Conservation (phyloP, 2,329 filamentous ascomycete genomes). For the Aspergillus hiratsukae region DNA sequence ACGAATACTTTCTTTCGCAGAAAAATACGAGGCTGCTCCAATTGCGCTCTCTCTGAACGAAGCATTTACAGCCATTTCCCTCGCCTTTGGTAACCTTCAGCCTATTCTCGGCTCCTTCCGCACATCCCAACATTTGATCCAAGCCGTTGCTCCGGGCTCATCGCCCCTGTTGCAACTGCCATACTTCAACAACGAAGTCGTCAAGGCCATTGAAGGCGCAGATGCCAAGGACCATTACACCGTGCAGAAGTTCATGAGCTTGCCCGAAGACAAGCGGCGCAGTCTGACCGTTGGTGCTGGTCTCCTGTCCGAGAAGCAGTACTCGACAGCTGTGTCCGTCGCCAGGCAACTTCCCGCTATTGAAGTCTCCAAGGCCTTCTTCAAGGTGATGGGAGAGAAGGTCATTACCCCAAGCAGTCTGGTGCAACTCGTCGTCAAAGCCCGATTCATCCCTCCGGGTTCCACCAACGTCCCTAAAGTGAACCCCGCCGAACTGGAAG, state of each 20-base stretch:
- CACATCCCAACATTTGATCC: slow-evolving; percentile 79
- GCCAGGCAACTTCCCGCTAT: slow-evolving; percentile 81
- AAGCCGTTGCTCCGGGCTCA: slow-evolving; percentile 76
- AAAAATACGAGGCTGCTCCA: slow-evolving; percentile 86
- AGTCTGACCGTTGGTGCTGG: slow-evolving; percentile 64
- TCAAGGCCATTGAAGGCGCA: slow-evolving; percentile 50
- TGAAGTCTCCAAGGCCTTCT: slow-evolving; percentile 86
- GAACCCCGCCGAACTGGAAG: slow-evolving; percentile 75
- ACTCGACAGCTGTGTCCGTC: slow-evolving; percentile 68
- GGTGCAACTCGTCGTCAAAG: slow-evolving; percentile 92
- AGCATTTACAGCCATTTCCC: slow-evolving; percentile 78
- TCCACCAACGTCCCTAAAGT: slow-evolving; percentile 69
- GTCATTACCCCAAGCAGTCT: slow-evolving; percentile 88
- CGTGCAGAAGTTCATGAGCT: slow-evolving; percentile 83
- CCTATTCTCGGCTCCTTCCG: slow-evolving; percentile 80
- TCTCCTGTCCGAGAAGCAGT: slow-evolving; percentile 71
- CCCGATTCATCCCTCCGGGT: slow-evolving; percentile 85
- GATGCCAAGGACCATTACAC: slow-evolving; percentile 66
- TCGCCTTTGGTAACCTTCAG: slow-evolving; percentile 78
- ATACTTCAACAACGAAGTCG: slow-evolving; percentile 65
- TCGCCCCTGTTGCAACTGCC: slow-evolving; percentile 91
- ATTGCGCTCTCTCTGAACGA: slow-evolving; percentile 81
- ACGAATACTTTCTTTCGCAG: slow-evolving; percentile 27
- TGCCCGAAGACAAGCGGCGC: slow-evolving; percentile 70
- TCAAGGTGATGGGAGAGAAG: slow-evolving; percentile 95